Base-by-base conservation (phyloP, 1,139 yeast genomes). In the Lodderomyces margitis region DNA sequence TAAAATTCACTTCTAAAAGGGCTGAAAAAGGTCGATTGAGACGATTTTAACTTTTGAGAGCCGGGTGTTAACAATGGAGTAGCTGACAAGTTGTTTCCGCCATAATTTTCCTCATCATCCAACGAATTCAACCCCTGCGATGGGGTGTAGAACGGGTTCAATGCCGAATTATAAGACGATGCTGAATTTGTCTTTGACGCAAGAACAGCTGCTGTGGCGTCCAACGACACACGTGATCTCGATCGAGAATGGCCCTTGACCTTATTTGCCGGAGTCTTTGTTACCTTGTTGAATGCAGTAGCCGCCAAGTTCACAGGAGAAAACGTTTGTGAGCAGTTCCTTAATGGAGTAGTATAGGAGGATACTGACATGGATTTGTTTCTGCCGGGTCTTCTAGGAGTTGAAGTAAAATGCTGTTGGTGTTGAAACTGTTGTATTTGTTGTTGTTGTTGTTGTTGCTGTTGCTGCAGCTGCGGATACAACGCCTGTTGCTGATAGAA, bases 101-200 rank as follows among this genome's bases (percentile, higher is more conserved):
- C 21, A 21, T 21, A 33, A 14, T 34, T 12, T n/a, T 27, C 38
- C 57, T 61, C 35, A 8, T 36, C 40, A 23, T 58, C 56, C 41
- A 59, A 64, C 2, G 79, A 77, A 5, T 75, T 66, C 33, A 67
- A 54, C 46, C 68, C 67, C 4, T 70, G 56, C 0, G 69, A 59
- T 2, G 77, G 74, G 2, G 75, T 71, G 48, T 68, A 71, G 49
- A 74, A 74, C 15, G 79, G 79, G 47, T 74, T 73, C 27, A 65
- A 56, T 10, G 44, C 23, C 9, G 46, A 40, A 9, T 38, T 46
- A 41, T 48, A 42, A 41, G 51, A 45, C 45, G 50, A 43, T 45
- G 52, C 36, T 38, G 56, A 47, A 32, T 45, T 48, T 30, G 55
- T 52, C 45, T 51, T 46, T 25, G 61, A 44, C 34, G 58, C 54